Conservation (phyloP, 2,329 filamentous ascomycete genomes). For the Aspergillus spinulosporus region DNA sequence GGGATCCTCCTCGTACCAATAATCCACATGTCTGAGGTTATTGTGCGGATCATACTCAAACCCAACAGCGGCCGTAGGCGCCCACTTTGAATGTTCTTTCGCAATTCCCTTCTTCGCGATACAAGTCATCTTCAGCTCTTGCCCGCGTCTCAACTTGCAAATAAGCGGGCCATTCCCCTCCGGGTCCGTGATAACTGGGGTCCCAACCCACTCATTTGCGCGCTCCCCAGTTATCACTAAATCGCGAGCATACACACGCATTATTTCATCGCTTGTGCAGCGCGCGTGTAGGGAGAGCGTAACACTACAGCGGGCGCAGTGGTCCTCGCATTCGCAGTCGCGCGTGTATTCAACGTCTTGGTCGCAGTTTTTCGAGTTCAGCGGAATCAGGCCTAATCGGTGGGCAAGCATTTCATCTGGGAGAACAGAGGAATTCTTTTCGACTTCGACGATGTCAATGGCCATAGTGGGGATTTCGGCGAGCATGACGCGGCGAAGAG, state of each 20-base stretch:
- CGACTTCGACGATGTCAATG: conserved; percentile 90
- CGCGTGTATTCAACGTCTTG: conserved; percentile 79
- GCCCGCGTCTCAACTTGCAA: conserved; percentile 83
- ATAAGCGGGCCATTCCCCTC: conserved; percentile 82
- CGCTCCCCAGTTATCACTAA: conserved; percentile 70
- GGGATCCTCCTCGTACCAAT: conserved; percentile 90
- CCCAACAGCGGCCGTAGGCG: conserved; percentile 83
- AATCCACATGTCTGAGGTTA: conserved; percentile 84
- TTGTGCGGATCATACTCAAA: conserved; percentile 99
- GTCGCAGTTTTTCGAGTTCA: conserved; percentile 80
- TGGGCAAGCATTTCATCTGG: conserved; percentile 96
- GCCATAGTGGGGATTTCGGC: conserved; percentile 93
- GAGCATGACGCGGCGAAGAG: conserved; percentile 84
- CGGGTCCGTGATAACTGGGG: conserved; percentile 79
- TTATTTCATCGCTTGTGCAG: conserved; percentile 80
- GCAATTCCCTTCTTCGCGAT: conserved; percentile 98
- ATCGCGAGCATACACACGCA: conserved; percentile 93
- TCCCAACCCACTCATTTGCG: conserved; percentile 72
- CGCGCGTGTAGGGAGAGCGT: conserved; percentile 80
- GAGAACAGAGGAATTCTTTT: conserved; percentile 90
- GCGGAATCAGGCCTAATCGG: conserved; percentile 83
- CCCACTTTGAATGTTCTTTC: conserved; percentile 99
- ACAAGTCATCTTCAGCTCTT: conserved; percentile 86
- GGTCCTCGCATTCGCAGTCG: conserved; percentile 95
- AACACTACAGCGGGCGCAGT: conserved; percentile 89